Conservation (phyloP, 169 alveolate species). For the Amoebophrya sp. region DNA sequence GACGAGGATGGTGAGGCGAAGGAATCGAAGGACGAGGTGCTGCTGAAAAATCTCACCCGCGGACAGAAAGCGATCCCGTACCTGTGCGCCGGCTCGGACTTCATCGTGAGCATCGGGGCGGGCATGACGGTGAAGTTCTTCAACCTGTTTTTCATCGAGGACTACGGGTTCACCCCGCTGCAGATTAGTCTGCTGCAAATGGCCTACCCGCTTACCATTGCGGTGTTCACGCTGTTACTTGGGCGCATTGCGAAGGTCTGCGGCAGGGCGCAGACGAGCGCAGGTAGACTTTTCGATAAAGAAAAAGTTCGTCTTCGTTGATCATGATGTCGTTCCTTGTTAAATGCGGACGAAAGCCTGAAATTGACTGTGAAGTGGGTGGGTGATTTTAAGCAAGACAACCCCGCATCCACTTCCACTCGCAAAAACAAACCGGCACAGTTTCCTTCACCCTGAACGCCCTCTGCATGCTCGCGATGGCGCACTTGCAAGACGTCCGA, state of each 20-base stretch:
- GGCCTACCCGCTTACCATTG: slow-evolving; percentile 29
- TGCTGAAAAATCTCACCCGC: background rate
- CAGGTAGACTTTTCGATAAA: background rate
- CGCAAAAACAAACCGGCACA: background rate
- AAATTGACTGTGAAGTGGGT: no score
- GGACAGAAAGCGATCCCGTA: slow-evolving; percentile 5
- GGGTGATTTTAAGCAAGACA: no score
- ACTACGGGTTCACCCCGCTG: slow-evolving; percentile 21
- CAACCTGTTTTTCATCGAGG: slow-evolving; percentile 39
- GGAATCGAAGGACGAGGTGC: background rate
- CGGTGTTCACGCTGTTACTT: slow-evolving; percentile 13
- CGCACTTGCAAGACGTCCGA: slow-evolving; percentile 17
- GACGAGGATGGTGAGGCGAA: background rate
- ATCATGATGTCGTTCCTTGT: no score
- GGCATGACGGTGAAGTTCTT: slow-evolving; percentile 45
- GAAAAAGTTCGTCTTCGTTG: background rate
- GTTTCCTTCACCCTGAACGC: slow-evolving; percentile 20
- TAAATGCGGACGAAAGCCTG: no score
- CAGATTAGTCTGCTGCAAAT: slow-evolving; percentile 26
- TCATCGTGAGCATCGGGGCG: slow-evolving; percentile 36
- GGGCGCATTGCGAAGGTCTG: background rate
- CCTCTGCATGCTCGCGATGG: slow-evolving; percentile 23
- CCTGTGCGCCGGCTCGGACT: slow-evolving; percentile 23
- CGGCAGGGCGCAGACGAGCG: slow-evolving; percentile 24
- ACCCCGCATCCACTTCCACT: no score